A percentile compares a stretch with the other conserved stretches of the same genome.
Conservation (phyloP, 208 protist genomes). For the Jaenimonas drosophilae region DNA sequence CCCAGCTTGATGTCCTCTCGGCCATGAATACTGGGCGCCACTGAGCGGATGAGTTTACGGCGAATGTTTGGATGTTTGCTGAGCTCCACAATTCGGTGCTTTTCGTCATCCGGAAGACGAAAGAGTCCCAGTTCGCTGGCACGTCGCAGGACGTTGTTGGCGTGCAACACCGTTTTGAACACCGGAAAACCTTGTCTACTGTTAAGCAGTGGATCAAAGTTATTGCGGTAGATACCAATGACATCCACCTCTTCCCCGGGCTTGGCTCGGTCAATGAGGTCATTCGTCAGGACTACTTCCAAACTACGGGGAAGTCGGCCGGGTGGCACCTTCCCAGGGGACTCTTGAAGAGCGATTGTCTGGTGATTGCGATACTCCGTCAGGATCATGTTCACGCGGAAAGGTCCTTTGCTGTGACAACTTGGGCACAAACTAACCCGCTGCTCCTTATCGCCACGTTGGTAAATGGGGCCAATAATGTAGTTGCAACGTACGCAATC, state of each 20-base stretch:
- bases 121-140: slow-evolving; percentile 82
- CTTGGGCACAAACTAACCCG: slow-evolving; percentile 82
- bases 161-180: slow-evolving; percentile 97
- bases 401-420: slow-evolving; percentile 92
- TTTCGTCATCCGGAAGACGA: slow-evolving; percentile 85
- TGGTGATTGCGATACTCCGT: slow-evolving; percentile 99
- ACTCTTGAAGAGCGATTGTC: slow-evolving; percentile 97
- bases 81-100: slow-evolving; percentile 81
- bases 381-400: slow-evolving; percentile 93
- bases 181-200: slow-evolving; percentile 98
- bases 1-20: slow-evolving; percentile 99
- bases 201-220: slow-evolving; percentile 97
- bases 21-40: slow-evolving; percentile 99
- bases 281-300: slow-evolving; percentile 96
- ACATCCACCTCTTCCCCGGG: slow-evolving; percentile 97
- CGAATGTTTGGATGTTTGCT: slow-evolving; percentile 81
- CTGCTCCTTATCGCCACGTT: slow-evolving; percentile 83
- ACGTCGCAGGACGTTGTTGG: slow-evolving; percentile 93
- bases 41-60: slow-evolving; percentile 91
- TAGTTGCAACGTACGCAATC: slow-evolving; percentile 94
- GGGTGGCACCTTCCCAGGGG: slow-evolving; percentile 96
- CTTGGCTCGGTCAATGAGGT: slow-evolving; percentile 97
- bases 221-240: slow-evolving; percentile 98
- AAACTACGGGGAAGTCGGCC: slow-evolving; percentile 97
- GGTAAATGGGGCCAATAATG: slow-evolving; percentile 89